Evolutionary conservation across 306 rosid species (phyloP).

Genomic region (Styphnolobium japonicum): DNA sequence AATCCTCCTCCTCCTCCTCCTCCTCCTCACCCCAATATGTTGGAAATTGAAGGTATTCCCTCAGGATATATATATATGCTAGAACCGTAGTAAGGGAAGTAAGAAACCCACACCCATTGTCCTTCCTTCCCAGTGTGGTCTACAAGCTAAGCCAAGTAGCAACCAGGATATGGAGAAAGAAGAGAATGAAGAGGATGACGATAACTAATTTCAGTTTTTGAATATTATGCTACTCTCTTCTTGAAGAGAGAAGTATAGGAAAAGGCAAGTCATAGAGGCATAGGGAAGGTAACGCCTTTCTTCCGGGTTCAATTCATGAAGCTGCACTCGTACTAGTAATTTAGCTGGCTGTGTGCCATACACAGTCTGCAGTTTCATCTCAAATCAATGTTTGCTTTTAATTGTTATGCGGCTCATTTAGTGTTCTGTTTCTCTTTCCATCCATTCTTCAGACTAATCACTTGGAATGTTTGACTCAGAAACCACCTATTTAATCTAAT

Average conservation of each 20-base stretch:
- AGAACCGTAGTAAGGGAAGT: background rate
- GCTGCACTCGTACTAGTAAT: constrained; percentile 18
- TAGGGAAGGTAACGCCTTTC: constrained; percentile 88
- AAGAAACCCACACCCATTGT: background rate
- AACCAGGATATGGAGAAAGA: constrained; percentile 44
- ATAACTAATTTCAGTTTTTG: background rate
- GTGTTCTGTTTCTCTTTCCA: constrained; percentile 17
- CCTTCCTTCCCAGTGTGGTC: constrained; percentile 6
- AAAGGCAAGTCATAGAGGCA: constrained; percentile 80
- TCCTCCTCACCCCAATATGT: constrained; percentile 5
- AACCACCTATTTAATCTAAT: background rate
- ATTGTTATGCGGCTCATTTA: background rate
- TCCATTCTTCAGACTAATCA: constrained; percentile 15
- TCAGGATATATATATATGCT: constrained; percentile 28
- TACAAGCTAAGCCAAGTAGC: constrained; percentile 2
- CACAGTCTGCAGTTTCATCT: constrained; percentile 25
- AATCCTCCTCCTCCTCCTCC: no score
- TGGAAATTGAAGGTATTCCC: background rate
- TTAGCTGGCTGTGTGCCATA: background rate
- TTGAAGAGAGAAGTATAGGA: constrained; percentile 37
- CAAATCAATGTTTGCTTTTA: constrained; percentile 2
- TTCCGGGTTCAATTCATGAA: constrained; percentile 48
- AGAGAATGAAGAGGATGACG: constrained; percentile 47
- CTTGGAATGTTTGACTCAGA: background rate
- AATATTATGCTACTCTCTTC: constrained; percentile 30